phyloP scores from a whole-genome alignment of 2,329 filamentous ascomycete species.

The Biscogniauxia sp. region DNA sequence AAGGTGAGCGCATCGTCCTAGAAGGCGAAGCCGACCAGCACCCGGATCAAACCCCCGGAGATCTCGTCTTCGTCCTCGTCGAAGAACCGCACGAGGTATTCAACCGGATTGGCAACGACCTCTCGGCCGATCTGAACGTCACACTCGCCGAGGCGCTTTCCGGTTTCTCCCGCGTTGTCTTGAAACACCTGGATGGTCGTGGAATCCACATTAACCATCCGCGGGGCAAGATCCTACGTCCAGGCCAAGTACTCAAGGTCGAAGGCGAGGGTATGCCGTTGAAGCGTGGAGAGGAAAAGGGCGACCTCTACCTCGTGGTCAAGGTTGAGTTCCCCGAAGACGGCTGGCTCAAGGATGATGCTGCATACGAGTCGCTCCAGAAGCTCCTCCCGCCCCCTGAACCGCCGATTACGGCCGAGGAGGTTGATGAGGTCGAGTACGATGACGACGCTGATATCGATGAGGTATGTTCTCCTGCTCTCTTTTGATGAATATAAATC shows the following conservation, averaged over 20 bases:
- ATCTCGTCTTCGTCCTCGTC: conserved; percentile 85
- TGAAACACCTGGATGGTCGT: conserved; percentile 90
- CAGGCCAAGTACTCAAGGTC: conserved; percentile 82
- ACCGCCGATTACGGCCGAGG: conserved; percentile 64
- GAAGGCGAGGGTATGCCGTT: conserved; percentile 90
- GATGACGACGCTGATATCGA: conserved; percentile 82
- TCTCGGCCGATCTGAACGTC: conserved; percentile 78
- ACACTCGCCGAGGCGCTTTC: conserved; percentile 80
- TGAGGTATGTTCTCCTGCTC: conserved; percentile 50
- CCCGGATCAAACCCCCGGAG: conserved; percentile 84
- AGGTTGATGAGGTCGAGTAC: conserved; percentile 84
- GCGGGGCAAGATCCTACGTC: conserved; percentile 77
- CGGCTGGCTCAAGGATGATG: conserved; percentile 75
- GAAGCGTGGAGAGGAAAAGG: conserved; percentile 79
- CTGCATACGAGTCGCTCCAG: conserved; percentile 65
- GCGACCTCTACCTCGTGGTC: conserved; percentile 83
- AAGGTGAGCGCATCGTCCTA: conserved; percentile 86
- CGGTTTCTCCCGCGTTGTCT: conserved; percentile 85
- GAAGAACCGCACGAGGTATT: conserved; percentile 82
- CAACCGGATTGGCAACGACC: conserved; percentile 76
- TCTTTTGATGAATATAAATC: neutral
- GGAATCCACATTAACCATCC: conserved; percentile 80
- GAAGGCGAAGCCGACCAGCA: conserved; percentile 93
- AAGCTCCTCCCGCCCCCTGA: conserved; percentile 70
- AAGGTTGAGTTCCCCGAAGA: conserved; percentile 87